Evolutionary conservation across 306 rosid species (phyloP).

Genomic region (Gleditsia sinensis): DNA sequence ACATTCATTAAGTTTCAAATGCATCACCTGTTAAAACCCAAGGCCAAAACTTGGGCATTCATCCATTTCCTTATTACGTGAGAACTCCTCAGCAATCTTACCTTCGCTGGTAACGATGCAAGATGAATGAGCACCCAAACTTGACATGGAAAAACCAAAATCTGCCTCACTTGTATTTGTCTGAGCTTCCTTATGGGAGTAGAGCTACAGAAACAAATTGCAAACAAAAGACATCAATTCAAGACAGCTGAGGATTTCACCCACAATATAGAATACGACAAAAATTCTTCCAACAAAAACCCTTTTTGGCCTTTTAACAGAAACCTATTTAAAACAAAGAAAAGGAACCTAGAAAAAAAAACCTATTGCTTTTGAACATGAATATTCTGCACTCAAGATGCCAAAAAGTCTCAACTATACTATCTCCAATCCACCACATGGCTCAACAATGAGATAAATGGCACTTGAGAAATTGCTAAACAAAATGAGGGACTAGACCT

Average conservation of each 20-base stretch:
- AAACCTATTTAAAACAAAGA: neutral
- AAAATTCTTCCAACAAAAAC: conserved; percentile 21
- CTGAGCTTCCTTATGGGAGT: conserved; percentile 46
- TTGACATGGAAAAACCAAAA: conserved; percentile 28
- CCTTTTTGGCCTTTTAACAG: neutral
- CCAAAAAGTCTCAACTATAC: neutral
- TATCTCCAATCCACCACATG: conserved; percentile 7
- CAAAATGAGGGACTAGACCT: conserved; percentile 51
- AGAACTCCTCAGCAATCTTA: conserved; percentile 38
- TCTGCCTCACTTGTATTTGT: conserved; percentile 34
- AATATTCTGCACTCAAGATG: conserved; percentile 20
- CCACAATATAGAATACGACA: neutral
- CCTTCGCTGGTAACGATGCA: conserved; percentile 32
- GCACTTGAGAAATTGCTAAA: conserved; percentile 6
- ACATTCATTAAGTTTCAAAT: conserved; percentile 2
- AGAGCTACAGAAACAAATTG: conserved; percentile 35
- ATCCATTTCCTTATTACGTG: conserved; percentile 31
- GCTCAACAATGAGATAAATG: conserved; percentile 27
- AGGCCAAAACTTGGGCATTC: conserved; percentile 75
- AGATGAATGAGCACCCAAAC: conserved; percentile 29
- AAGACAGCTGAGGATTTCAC: conserved; percentile 26
- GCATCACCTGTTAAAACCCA: conserved; percentile 58
- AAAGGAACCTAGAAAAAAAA: conserved; percentile 10
- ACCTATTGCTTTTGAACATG: conserved; percentile 14
- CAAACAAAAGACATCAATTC: conserved; percentile 23